Evolutionary conservation across 768 basidiomycete genomes (phyloP).

Genomic region (Pleurotus tuoliensis): DNA sequence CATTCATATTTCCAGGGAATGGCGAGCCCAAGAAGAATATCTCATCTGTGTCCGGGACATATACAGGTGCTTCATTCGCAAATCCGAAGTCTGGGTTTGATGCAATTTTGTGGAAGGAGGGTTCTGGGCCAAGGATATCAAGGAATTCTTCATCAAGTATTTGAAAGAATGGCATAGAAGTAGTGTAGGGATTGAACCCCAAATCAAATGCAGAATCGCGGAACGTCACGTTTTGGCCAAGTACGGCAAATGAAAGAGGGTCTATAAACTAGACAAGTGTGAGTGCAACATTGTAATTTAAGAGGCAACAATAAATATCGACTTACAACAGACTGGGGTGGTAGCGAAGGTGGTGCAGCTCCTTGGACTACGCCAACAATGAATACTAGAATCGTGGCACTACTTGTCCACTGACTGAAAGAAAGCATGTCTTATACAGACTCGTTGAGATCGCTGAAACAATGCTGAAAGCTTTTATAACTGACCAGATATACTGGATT

Average conservation of each 20-base stretch:
- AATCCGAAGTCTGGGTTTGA: conserved; percentile 61
- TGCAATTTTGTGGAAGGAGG: conserved; percentile 57
- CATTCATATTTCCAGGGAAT: conserved; percentile 45
- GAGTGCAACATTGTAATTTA: too few relatives aligned
- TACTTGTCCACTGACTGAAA: too few relatives aligned
- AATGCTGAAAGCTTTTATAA: too few relatives aligned
- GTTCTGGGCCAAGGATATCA: conserved; percentile 49
- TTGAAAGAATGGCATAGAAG: conserved; percentile 53
- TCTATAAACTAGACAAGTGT: conserved; percentile 37
- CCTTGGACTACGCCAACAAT: too few relatives aligned
- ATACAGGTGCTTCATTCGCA: conserved; percentile 78
- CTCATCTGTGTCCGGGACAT: conserved; percentile 57
- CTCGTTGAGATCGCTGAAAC: too few relatives aligned
- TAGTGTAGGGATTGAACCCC: conserved; percentile 60
- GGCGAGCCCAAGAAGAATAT: conserved; percentile 66
- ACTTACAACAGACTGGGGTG: too few relatives aligned
- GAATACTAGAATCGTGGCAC: too few relatives aligned
- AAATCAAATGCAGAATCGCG: conserved; percentile 32
- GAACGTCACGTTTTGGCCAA: conserved; percentile 39
- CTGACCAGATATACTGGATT: too few relatives aligned
- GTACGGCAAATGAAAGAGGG: conserved; percentile 47
- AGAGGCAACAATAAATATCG: too few relatives aligned
- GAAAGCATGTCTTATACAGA: too few relatives aligned
- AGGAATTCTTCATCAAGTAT: conserved; percentile 51
- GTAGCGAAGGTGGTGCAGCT: too few relatives aligned